A percentile compares a stretch with the other conserved stretches of the same genome.
phyloP scores from a whole-genome alignment of 2,329 filamentous ascomycete species.

The Raffaelea ambrosiae region DNA sequence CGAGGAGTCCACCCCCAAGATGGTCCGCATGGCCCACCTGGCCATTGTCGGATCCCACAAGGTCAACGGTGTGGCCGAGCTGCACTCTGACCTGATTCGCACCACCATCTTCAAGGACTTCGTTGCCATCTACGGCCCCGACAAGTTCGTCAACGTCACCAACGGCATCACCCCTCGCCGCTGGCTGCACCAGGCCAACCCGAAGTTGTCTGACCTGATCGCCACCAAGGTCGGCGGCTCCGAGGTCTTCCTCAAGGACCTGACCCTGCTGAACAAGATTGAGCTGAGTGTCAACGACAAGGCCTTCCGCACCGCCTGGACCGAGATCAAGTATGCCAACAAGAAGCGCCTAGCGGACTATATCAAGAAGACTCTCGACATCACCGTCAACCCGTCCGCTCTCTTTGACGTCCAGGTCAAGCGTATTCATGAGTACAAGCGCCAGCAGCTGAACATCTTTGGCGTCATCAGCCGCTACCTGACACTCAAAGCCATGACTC shows the following conservation, averaged over 20 bases:
- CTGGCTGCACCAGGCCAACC: slow-evolving; percentile 97
- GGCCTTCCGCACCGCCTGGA: slow-evolving; percentile 88
- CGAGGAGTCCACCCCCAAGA: slow-evolving; percentile 92
- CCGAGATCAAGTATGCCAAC: slow-evolving; percentile 93
- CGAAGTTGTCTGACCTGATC: slow-evolving; percentile 83
- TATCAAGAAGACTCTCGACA: slow-evolving; percentile 72
- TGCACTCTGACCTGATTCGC: slow-evolving; percentile 96
- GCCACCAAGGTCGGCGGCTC: slow-evolving; percentile 77
- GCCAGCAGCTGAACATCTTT: slow-evolving; percentile 98
- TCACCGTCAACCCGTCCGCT: slow-evolving; percentile 76
- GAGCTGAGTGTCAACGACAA: slow-evolving; percentile 80
- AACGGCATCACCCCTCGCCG: slow-evolving; percentile 94
- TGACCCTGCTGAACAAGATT: slow-evolving; percentile 77
- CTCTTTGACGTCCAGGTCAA: slow-evolving; percentile 98
- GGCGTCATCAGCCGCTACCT: slow-evolving; percentile 94
- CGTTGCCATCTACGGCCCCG: slow-evolving; percentile 84
- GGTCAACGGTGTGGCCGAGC: slow-evolving; percentile 94
- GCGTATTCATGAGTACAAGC: slow-evolving; percentile 98
- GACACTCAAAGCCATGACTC: slow-evolving; percentile 72
- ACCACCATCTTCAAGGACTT: slow-evolving; percentile 99
- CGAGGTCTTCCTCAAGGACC: slow-evolving; percentile 73
- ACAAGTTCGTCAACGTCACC: slow-evolving; percentile 98
- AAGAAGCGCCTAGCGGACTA: slow-evolving; percentile 87
- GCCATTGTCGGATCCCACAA: slow-evolving; percentile 98
- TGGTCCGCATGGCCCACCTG: slow-evolving; percentile 94